Percentiles rank a stretch among this genome's conserved stretches.
phyloP scores from a whole-genome alignment of 805 yeast species.

The Candida multigemmis region DNA sequence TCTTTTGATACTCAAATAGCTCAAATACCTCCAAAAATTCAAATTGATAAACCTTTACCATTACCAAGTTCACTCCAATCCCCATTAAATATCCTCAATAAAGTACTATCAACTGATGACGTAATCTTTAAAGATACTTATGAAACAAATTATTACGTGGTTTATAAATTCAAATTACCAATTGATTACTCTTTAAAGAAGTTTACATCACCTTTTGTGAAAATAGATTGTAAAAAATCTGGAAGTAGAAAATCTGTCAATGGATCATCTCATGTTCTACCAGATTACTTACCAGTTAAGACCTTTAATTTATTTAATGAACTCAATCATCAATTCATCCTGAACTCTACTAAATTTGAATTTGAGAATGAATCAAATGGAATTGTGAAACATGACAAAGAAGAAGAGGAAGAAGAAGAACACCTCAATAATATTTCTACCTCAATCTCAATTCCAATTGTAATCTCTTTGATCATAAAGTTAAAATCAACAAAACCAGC shows the following conservation, averaged over 20 bases:
- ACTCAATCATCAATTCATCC: not conserved
- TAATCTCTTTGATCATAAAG: conserved; percentile 33
- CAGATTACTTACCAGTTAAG: not conserved
- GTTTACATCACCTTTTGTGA: conserved; percentile 14
- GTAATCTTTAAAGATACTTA: conserved; percentile 5
- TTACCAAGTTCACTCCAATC: not conserved
- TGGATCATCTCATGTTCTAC: not conserved
- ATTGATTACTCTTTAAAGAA: conserved; percentile 22
- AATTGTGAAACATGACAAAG: not conserved
- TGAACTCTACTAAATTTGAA: not conserved
- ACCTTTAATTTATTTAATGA: not conserved
- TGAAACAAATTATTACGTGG: conserved; percentile 5
- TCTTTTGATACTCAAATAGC: conserved; percentile 1
- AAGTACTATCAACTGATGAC: conserved; percentile 3
- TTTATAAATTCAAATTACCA: conserved; percentile 22
- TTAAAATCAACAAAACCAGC: conserved; percentile 41
- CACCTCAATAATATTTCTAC: not conserved
- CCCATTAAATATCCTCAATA: conserved; percentile 2
- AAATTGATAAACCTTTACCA: not conserved
- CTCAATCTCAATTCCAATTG: conserved; percentile 14
- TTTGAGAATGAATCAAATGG: not conserved
- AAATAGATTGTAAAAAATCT: conserved; percentile 9
- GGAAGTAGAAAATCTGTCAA: conserved; percentile 1
- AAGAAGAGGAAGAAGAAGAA: not conserved
- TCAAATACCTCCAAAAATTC: conserved; percentile 2